Base-by-base conservation (phyloP, 23 red algal genomes). In the Agarophyton chilense region DNA sequence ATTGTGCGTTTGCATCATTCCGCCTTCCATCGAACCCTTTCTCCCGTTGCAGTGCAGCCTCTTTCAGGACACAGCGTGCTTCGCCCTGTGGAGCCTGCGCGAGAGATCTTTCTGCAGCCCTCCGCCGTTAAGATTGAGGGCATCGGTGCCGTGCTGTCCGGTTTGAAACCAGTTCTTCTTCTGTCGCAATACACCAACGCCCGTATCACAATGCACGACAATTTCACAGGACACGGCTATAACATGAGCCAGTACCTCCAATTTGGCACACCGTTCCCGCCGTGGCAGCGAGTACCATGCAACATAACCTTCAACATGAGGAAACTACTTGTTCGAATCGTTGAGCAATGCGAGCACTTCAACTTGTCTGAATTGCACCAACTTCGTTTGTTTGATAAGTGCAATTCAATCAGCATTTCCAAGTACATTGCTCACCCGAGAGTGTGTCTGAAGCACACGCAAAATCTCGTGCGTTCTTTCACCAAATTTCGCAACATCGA, bases 71-170 rank as follows among this genome's bases (percentile, higher is more conserved):
- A n/a, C n/a, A n/a, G n/a, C n/a, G n/a, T n/a, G n/a, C n/a, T n/a
- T n/a, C n/a, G n/a, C n/a, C n/a, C n/a, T n/a, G n/a, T n/a, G n/a
- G n/a, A n/a, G n/a, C n/a, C n/a, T n/a, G n/a, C n/a, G n/a, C n/a
- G n/a, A n/a, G 68, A 74, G 68, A 74, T 74, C 40, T 74, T 49
- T 29, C 21, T 74, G 40, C 4, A 43, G 22, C 68, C 40, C 33
- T 29, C 40, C 35, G 77, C 77, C 7, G 55, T 80, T 1, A 44
- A 51, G 10, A 80, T 62, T 3, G 77, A 80, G 77, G 76, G 77
- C 26, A 80, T 80, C 24, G 77, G 77, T 11, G 77, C 77, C 13
- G 77, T 80, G 5, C 26, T 80, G 8, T 80, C 77, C n/a, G 77
- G 77, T 2, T 33, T 80, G n/a, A 80, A 80, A 33, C 77, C 77